Conservation (phyloP, 73 alveolate species). For the Uronychia setigera region DNA sequence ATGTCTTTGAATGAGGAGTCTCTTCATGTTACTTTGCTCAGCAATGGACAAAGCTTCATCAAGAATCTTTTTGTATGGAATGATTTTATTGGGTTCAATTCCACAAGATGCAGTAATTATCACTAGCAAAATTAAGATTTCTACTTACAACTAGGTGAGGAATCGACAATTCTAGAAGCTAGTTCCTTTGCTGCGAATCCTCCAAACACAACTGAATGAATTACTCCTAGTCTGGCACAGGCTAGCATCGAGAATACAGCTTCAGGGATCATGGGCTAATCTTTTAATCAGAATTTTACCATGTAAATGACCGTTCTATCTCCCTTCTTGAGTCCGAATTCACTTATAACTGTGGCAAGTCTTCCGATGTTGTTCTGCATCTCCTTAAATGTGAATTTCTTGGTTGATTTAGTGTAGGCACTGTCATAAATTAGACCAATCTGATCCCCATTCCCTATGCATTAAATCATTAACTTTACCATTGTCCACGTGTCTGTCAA, state of each 20-base stretch:
- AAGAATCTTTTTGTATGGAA: conserved; percentile 83
- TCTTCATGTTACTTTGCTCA: conserved; percentile 41
- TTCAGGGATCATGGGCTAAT: conserved; percentile 99
- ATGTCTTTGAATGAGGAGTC: conserved; percentile 72
- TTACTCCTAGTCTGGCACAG: conserved; percentile 99
- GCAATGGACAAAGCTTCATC: conserved; percentile 88
- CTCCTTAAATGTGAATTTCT: conserved; percentile 85
- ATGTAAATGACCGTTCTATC: conserved; percentile 96
- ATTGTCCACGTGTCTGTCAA: conserved; percentile 94
- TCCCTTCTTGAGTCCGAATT: conserved; percentile 88
- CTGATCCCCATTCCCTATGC: conserved; percentile 55
- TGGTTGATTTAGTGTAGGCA: conserved; percentile 66
- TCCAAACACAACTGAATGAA: conserved; percentile 99
- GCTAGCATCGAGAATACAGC: conserved; percentile 97
- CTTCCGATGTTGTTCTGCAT: conserved; percentile 87
- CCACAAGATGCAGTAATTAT: conserved; percentile 97
- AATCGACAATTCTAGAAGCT: conserved; percentile 93
- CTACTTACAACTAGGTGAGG: conserved; percentile 68
- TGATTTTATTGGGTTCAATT: conserved; percentile 89
- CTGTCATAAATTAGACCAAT: conserved; percentile 85
- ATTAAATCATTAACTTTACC: no score
- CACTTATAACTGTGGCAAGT: conserved; percentile 85
- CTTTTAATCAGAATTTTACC: background rate
- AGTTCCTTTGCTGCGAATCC: conserved; percentile 98
- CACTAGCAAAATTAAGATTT: conserved; percentile 17